Evolutionary conservation across 805 yeast genomes (phyloP), one percentile per base, ranked within the genome.

Genomic region (Saccharomycopsis schoenii): DNA sequence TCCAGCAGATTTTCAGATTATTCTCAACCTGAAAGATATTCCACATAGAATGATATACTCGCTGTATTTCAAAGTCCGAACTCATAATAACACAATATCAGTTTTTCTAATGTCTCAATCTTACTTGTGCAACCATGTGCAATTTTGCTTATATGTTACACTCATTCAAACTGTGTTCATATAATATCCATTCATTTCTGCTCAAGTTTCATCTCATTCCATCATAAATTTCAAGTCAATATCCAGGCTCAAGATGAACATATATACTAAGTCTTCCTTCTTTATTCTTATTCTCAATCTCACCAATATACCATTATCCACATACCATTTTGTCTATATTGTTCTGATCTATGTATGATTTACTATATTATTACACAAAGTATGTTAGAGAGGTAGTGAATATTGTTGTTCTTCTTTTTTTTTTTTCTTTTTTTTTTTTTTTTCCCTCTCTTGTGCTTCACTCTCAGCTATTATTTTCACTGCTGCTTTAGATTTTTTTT

Each of bases 311-410:
- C 21, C 52, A 47, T 47, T 15, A 21, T 47, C 21, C 52, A 47
- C 52, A 47, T 47, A 47, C 52, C 52, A 47, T 47, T 47, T 47
- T 47, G 52, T 47, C 52, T 47, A 47, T 47, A 47, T 47, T 47
- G 34, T 47, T 47, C 52, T 47, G 34, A 47, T 47, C 21, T 47
- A 47, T 47, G 52, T 47, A 47, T 47, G 34, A 34, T 47, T 21
- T 47, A 47, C 34, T 47, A 21, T 19, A 24, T 9, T 9, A 14
- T 34, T 47, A 25, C 21, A 15, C 11, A 19, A 47, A 25, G 10
- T 47, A 47, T 47, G 34, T 24, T 47, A 47, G 12, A 47, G 12
- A 47, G 34, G 52, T 42, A 47, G 52, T 47, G 52, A 21, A 47
- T 21, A 47, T 47, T 47, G 34, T n/a, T 19, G n/a, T 15, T 47